These are phyloP conservation scores for Iodosphaeria phyllophila DNA, from an alignment of 2,329 filamentous ascomycete species.

Conservation along the genomic window DNA sequence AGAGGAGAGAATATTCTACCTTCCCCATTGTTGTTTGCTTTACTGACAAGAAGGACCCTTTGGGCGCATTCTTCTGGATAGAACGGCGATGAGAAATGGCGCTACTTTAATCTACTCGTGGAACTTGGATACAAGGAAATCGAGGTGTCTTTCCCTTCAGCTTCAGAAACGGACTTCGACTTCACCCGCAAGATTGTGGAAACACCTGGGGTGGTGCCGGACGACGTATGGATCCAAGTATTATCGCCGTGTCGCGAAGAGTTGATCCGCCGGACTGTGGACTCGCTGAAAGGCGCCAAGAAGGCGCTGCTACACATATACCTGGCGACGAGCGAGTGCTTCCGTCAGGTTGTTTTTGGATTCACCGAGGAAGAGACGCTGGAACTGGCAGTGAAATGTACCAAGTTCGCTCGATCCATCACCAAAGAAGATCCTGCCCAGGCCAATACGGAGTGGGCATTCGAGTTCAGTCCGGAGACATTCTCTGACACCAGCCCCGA, in stretches of 20 bases:
- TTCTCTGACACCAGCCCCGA: conserved; percentile 85
- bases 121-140: conserved; percentile 95
- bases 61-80: too few species aligned
- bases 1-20: too few species aligned
- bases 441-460: conserved; percentile 48
- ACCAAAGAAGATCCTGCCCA: conserved; percentile 58
- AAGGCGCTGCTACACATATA: conserved; percentile 94
- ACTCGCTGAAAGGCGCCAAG: conserved; percentile 74
- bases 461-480: conserved; percentile 70
- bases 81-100: conserved; percentile 90
- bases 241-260: conserved; percentile 84
- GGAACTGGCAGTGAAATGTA: conserved; percentile 67
- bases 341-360: conserved; percentile 77
- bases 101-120: conserved; percentile 86
- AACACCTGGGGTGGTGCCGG: conserved; percentile 64
- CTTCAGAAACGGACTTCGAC: conserved; percentile 89
- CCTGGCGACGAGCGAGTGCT: conserved; percentile 89
- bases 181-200: conserved; percentile 78
- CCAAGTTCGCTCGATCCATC: conserved; percentile 70
- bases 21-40: too few species aligned
- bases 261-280: conserved; percentile 75
- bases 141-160: conserved; percentile 87
- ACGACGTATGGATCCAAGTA: conserved; percentile 84
- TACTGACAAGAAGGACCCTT: too few species aligned
- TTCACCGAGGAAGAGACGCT: conserved; percentile 70